Percentiles rank a stretch among this genome's conserved stretches.
phyloP scores from a whole-genome alignment of 805 yeast species.

The Pichia nanzhaoensis region DNA sequence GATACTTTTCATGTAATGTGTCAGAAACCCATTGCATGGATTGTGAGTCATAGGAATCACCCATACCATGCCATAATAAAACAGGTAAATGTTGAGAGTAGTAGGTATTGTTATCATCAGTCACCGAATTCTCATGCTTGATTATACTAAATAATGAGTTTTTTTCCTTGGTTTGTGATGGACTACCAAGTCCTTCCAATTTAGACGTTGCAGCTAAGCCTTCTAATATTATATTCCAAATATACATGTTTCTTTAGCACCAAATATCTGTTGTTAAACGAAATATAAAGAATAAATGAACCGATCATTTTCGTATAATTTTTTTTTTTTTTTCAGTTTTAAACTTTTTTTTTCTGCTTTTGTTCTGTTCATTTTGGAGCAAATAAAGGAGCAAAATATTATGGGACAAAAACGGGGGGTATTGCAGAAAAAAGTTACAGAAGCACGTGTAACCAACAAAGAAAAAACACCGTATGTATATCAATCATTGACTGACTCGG shows the following conservation, averaged over 20 bases:
- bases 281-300: no score
- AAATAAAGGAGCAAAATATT: no score
- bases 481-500: slow-evolving; percentile 12
- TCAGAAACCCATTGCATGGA: slow-evolving; percentile 45
- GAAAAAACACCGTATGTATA: slow-evolving; percentile 7
- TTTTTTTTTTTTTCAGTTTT: background rate
- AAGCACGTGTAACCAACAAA: background rate
- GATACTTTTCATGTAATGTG: slow-evolving; percentile 38
- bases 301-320: background rate
- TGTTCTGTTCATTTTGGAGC: background rate
- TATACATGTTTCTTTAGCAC: background rate
- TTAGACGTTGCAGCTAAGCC: background rate
- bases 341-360: background rate
- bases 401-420: slow-evolving; percentile 6
- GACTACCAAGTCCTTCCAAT: background rate
- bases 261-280: no score
- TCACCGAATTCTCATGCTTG: background rate
- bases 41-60: slow-evolving; percentile 61
- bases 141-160: background rate
- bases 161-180: no score
- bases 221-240: background rate
- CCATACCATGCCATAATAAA: slow-evolving; percentile 82
- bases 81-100: slow-evolving; percentile 27
- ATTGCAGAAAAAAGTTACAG: slow-evolving; percentile 1
- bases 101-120: background rate